These are phyloP conservation scores for Penicillium vulpinum DNA, from an alignment of 2,329 filamentous ascomycete genomes.

Conservation along the genomic window DNA sequence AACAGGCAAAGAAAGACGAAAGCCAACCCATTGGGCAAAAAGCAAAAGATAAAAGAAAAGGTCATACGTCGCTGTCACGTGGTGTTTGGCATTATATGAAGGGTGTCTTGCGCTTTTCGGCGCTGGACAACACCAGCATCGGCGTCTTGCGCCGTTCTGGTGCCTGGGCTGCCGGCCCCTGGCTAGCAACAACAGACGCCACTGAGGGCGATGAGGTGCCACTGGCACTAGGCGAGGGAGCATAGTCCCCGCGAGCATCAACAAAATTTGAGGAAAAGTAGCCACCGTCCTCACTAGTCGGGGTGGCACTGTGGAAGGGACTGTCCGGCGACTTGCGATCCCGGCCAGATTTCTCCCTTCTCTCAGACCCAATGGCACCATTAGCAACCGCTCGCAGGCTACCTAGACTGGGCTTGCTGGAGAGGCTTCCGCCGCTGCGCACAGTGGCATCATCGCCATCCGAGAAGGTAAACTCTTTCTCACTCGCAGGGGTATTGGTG, in stretches of 20 bases:
- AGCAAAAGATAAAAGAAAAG: slow-evolving; percentile 15
- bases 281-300: slow-evolving; percentile 62
- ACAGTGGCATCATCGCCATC: slow-evolving; percentile 73
- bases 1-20: slow-evolving; percentile 6
- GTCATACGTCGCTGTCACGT: slow-evolving; percentile 41
- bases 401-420: slow-evolving; percentile 70
- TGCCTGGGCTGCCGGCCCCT: slow-evolving; percentile 57
- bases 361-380: slow-evolving; percentile 84
- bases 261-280: slow-evolving; percentile 58
- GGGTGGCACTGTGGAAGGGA: slow-evolving; percentile 61
- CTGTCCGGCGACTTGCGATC: slow-evolving; percentile 57
- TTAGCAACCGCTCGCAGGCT: slow-evolving; percentile 76
- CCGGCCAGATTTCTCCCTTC: slow-evolving; percentile 66
- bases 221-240: slow-evolving; percentile 27
- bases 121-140: slow-evolving; percentile 82
- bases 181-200: slow-evolving; percentile 48
- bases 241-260: slow-evolving; percentile 47
- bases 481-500: slow-evolving; percentile 86
- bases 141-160: slow-evolving; percentile 74
- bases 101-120: slow-evolving; percentile 83
- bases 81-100: slow-evolving; percentile 53
- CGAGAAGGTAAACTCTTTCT: slow-evolving; percentile 69
- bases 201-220: slow-evolving; percentile 36
- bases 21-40: slow-evolving; percentile 8
- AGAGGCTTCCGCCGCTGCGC: slow-evolving; percentile 78